Percentiles rank a stretch among this genome's conserved stretches.
These are phyloP conservation scores for Chlorociboria aeruginascens DNA, from an alignment of 495 filamentous ascomycete species.

Conservation along the genomic window DNA sequence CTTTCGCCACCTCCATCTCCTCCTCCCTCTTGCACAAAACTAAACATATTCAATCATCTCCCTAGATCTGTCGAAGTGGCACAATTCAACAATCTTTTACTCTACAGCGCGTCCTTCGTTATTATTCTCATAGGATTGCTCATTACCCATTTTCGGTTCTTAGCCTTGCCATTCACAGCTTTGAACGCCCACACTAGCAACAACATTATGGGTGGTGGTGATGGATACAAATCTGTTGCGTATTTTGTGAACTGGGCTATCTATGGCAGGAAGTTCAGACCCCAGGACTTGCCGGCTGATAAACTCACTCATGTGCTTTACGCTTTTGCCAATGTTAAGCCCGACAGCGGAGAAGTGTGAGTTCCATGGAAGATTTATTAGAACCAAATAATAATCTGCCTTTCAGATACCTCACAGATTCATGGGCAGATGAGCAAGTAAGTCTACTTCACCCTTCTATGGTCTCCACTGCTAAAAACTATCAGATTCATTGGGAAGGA, in stretches of 20 bases:
- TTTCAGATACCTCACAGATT: conserved; percentile 57
- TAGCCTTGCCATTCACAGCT: background rate
- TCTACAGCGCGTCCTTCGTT: background rate
- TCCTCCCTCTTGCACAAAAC: background rate
- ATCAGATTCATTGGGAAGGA: conserved; percentile 11
- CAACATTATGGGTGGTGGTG: conserved; percentile 32
- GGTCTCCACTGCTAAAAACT: too few species aligned
- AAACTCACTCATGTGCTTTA: conserved; percentile 87
- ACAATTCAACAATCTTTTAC: background rate
- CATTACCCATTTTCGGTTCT: conserved; percentile 2
- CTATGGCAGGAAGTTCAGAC: conserved; percentile 77
- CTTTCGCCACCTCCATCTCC: too few species aligned
- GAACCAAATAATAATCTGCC: background rate
- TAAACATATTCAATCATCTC: background rate
- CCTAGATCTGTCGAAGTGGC: conserved; percentile 6
- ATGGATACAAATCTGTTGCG: conserved; percentile 50
- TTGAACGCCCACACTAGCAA: background rate
- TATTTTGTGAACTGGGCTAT: conserved; percentile 90
- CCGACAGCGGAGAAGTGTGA: conserved; percentile 52
- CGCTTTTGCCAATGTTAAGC: conserved; percentile 54
- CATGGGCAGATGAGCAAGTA: conserved; percentile 55
- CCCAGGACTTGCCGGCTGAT: conserved; percentile 75
- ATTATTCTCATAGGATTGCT: conserved; percentile 5
- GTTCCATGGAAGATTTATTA: background rate
- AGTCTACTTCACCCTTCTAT: too few species aligned